Conservation (phyloP, 2,329 filamentous ascomycete species). For the Aureobasidium sp. region DNA sequence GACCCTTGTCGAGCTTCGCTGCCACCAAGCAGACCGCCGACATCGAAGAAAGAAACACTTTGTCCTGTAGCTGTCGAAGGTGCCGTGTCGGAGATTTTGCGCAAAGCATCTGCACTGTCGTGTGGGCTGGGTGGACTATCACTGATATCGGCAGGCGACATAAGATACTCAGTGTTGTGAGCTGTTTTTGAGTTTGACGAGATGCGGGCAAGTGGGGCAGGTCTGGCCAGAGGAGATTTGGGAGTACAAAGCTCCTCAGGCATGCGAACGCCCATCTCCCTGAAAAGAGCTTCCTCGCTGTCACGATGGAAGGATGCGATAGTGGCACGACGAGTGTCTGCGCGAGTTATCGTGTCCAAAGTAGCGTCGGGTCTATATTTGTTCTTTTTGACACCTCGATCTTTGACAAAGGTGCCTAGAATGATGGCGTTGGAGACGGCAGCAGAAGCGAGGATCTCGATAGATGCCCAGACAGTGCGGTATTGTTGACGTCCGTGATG, state of each 20-base stretch:
- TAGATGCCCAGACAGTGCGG: constrained; percentile 78
- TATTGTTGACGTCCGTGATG: constrained; percentile 70
- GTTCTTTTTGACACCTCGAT: constrained; percentile 80
- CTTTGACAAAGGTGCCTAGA: constrained; percentile 84
- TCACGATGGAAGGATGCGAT: constrained; percentile 57
- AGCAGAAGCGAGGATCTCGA: constrained; percentile 84
- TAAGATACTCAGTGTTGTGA: not conserved
- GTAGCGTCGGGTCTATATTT: constrained; percentile 60
- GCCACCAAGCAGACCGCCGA: constrained; percentile 64
- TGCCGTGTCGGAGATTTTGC: not conserved
- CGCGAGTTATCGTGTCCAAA: constrained; percentile 44
- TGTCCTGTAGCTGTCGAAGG: constrained; percentile 17
- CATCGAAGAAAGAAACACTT: constrained; percentile 65
- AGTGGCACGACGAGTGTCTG: constrained; percentile 54
- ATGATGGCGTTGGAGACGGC: constrained; percentile 82
- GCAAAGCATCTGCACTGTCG: constrained; percentile 11
- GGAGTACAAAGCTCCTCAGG: constrained; percentile 40
- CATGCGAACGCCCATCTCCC: constrained; percentile 65
- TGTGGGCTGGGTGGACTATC: constrained; percentile 2
- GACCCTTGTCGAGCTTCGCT: constrained; percentile 49
- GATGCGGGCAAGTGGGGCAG: constrained; percentile 33
- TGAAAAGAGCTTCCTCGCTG: constrained; percentile 84
- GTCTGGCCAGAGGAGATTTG: constrained; percentile 22
- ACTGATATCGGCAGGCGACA: not conserved
- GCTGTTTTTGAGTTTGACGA: constrained; percentile 13